Evolutionary conservation across 2,329 filamentous ascomycete genomes (phyloP).

Genomic region (Microdochium bolleyi): DNA sequence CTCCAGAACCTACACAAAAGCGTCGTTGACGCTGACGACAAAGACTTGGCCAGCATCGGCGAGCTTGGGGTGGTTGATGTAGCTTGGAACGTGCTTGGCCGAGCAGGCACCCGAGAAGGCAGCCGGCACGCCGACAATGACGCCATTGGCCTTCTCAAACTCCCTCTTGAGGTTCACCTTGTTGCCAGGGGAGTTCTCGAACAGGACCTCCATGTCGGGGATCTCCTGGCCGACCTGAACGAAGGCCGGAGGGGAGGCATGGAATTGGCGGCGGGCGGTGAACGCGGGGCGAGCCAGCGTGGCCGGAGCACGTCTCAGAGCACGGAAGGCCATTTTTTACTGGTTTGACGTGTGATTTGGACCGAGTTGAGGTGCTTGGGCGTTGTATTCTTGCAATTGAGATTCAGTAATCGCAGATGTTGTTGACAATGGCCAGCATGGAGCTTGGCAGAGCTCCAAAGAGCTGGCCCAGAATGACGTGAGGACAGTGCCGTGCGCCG

Average conservation of each 20-base stretch:
- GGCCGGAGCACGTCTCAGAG: conserved; percentile 4
- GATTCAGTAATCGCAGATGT: too few species aligned
- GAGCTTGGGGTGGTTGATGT: conserved; percentile 71
- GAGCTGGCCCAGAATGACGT: too few species aligned
- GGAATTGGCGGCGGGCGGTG: conserved; percentile 42
- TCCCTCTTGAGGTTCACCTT: conserved; percentile 82
- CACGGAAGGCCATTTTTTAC: conserved; percentile 17
- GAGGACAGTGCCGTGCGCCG: too few species aligned
- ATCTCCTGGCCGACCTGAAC: conserved; percentile 76
- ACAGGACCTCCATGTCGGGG: conserved; percentile 68
- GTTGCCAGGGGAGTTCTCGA: conserved; percentile 82
- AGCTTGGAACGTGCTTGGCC: conserved; percentile 71
- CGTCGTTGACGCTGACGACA: conserved; percentile 87
- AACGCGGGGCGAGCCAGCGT: conserved; percentile 11
- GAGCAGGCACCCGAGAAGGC: conserved; percentile 60
- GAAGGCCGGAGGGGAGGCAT: conserved; percentile 50
- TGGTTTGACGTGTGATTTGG: neutral
- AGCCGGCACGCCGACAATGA: conserved; percentile 80
- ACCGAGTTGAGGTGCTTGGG: too few species aligned
- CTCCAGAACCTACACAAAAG: conserved; percentile 89
- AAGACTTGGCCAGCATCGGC: conserved; percentile 79
- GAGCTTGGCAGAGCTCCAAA: too few species aligned
- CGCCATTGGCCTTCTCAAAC: conserved; percentile 60
- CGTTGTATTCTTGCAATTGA: too few species aligned
- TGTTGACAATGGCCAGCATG: too few species aligned